Percentiles rank a stretch among this genome's conserved stretches.
Evolutionary conservation across 2,329 filamentous ascomycete genomes (phyloP).

Genomic region (Rhytidhysteron rufulum): DNA sequence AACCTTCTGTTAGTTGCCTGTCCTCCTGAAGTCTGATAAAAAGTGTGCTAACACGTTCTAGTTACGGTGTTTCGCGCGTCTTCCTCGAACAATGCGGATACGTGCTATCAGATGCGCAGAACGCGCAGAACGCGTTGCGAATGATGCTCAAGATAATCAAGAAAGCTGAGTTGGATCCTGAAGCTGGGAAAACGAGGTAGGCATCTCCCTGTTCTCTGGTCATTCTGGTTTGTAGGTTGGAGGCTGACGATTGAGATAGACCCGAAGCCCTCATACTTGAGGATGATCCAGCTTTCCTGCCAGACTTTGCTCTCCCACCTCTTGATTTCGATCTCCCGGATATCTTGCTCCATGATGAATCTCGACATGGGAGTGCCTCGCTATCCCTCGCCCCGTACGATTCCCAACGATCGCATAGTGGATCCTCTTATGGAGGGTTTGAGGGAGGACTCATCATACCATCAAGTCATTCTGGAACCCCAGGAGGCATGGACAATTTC

Average conservation of each 20-base stretch:
- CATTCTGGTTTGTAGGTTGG: not conserved
- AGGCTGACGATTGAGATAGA: constrained; percentile 42
- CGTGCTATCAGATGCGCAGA: constrained; percentile 75
- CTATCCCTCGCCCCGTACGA: constrained; percentile 36
- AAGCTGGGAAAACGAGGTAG: constrained; percentile 70
- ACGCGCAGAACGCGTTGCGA: constrained; percentile 69
- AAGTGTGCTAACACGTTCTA: constrained; percentile 14
- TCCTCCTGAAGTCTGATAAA: no score
- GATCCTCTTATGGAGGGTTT: constrained; percentile 13
- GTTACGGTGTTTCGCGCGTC: constrained; percentile 71
- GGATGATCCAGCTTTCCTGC: constrained; percentile 79
- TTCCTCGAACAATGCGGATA: constrained; percentile 86
- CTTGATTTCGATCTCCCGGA: constrained; percentile 54
- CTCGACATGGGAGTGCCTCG: constrained; percentile 30
- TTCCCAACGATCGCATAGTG: constrained; percentile 21
- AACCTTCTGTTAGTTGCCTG: constrained; percentile 75
- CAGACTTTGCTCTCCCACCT: constrained; percentile 59
- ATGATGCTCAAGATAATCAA: constrained; percentile 59
- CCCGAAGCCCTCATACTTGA: constrained; percentile 70
- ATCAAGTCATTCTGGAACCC: constrained; percentile 40
- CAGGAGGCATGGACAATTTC: constrained; percentile 35
- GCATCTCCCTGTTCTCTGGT: constrained; percentile 14
- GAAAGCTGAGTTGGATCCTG: constrained; percentile 62
- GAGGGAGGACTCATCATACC: constrained; percentile 44
- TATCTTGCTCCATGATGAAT: constrained; percentile 29